These are phyloP conservation scores for Chalciporus chontae DNA, from an alignment of 768 basidiomycete species.

Conservation along the genomic window DNA sequence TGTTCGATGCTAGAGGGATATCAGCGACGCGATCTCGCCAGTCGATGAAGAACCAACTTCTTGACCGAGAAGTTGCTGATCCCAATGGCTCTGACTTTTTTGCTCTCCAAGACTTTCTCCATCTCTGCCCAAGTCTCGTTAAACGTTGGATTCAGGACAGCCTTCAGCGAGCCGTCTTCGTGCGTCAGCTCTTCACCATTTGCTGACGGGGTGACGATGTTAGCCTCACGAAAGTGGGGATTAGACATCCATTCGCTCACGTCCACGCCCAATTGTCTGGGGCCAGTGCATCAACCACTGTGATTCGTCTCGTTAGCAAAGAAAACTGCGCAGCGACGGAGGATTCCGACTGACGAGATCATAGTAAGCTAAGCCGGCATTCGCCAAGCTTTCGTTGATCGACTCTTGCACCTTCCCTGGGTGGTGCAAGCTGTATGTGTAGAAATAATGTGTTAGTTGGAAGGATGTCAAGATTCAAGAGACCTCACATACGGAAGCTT, in stretches of 20 bases:
- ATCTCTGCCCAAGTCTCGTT: slow-evolving; percentile 11
- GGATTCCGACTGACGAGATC: slow-evolving; percentile 35
- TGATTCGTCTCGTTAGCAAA: neutral
- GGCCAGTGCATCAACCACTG: slow-evolving; percentile 4
- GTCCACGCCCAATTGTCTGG: slow-evolving; percentile 1
- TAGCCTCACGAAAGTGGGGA: neutral
- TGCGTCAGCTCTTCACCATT: neutral
- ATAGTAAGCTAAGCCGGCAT: slow-evolving; percentile 43
- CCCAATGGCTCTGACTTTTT: slow-evolving; percentile 34
- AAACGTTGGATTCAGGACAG: neutral
- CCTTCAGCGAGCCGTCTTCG: neutral
- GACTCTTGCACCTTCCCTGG: slow-evolving; percentile 37
- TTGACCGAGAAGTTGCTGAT: slow-evolving; percentile 42
- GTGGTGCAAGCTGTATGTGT: slow-evolving; percentile 14
- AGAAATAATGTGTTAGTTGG: neutral
- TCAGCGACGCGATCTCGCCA: neutral
- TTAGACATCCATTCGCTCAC: neutral
- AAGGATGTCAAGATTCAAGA: neutral
- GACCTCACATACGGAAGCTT: slow-evolving; percentile 37
- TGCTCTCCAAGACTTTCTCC: slow-evolving; percentile 7
- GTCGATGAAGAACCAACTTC: slow-evolving; percentile 4
- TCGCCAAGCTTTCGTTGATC: slow-evolving; percentile 39
- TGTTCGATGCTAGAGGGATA: slow-evolving; percentile 16
- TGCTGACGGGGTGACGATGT: neutral
- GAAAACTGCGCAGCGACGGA: neutral